Evolutionary conservation across 495 filamentous ascomycete species (phyloP).

Genomic region (Trichoderma parareesei): DNA sequence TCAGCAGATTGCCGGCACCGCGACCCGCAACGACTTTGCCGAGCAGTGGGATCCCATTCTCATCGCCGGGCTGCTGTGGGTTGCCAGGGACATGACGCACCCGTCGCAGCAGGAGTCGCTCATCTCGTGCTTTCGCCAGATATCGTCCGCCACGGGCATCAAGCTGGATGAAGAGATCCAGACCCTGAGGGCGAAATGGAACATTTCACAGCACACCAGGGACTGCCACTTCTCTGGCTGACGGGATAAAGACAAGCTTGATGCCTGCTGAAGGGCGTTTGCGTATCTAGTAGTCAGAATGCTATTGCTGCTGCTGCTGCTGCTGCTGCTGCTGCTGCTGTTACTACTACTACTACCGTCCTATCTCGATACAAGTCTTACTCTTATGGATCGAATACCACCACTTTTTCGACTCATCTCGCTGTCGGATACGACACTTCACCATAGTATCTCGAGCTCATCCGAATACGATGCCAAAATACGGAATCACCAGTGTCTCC

Average conservation of each 20-base stretch:
- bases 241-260: neutral
- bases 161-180: neutral
- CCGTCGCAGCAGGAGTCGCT: slow-evolving; percentile 4
- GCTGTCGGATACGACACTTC: neutral
- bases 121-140: neutral
- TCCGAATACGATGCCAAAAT: neutral
- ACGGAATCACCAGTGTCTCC: neutral
- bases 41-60: slow-evolving; percentile 5
- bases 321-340: too few relatives aligned
- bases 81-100: slow-evolving; percentile 6
- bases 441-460: neutral
- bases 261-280: too few relatives aligned
- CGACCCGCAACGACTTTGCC: slow-evolving; percentile 2
- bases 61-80: neutral
- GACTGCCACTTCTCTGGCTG: neutral
- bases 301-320: too few relatives aligned
- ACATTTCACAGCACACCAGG: neutral
- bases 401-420: neutral
- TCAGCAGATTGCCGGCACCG: neutral
- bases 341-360: too few relatives aligned
- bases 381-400: neutral
- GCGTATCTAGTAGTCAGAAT: too few relatives aligned
- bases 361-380: neutral
- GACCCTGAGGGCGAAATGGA: neutral
- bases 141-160: neutral